Percentiles rank a stretch among this genome's conserved stretches.
Evolutionary conservation across 192 early-diverging fungal species (phyloP).

Genomic region (Ambispora gerdemannii): DNA sequence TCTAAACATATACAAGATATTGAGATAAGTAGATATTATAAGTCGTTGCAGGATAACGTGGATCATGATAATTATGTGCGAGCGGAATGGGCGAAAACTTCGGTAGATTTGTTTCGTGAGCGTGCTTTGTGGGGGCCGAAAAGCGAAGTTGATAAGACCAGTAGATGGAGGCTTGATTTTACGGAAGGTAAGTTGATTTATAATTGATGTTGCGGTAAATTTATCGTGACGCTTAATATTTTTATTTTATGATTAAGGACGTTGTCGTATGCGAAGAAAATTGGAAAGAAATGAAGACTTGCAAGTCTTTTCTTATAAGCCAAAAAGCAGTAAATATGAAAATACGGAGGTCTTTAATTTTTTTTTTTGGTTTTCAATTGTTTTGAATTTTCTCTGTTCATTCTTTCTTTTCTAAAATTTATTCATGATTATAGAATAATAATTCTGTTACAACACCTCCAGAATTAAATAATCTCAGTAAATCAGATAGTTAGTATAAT

Average conservation of each 20-base stretch:
- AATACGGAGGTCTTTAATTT: neutral
- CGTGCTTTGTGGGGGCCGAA: conserved; percentile 61
- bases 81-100: conserved; percentile 58
- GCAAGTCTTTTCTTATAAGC: conserved; percentile 36
- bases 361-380: neutral
- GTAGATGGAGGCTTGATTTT: conserved; percentile 55
- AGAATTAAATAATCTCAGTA: neutral
- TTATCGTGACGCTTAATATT: too few species aligned
- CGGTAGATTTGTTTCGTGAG: conserved; percentile 52
- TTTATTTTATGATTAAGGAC: conserved; percentile 37
- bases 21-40: conserved; percentile 53
- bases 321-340: conserved; percentile 42
- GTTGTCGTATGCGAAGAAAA: conserved; percentile 53
- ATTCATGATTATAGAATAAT: neutral
- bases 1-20: conserved; percentile 55
- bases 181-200: conserved; percentile 45
- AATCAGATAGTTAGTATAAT: neutral
- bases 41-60: conserved; percentile 57
- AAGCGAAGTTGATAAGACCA: conserved; percentile 4
- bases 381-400: neutral
- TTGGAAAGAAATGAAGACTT: conserved; percentile 40
- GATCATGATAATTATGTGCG: conserved; percentile 56
- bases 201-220: conserved; percentile 10
- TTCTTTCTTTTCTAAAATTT: too few species aligned
- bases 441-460: neutral